Percentiles rank a stretch among this genome's conserved stretches.
Conservation (phyloP, 2,329 filamentous ascomycete species). For the Incumbomyces delicatus region DNA sequence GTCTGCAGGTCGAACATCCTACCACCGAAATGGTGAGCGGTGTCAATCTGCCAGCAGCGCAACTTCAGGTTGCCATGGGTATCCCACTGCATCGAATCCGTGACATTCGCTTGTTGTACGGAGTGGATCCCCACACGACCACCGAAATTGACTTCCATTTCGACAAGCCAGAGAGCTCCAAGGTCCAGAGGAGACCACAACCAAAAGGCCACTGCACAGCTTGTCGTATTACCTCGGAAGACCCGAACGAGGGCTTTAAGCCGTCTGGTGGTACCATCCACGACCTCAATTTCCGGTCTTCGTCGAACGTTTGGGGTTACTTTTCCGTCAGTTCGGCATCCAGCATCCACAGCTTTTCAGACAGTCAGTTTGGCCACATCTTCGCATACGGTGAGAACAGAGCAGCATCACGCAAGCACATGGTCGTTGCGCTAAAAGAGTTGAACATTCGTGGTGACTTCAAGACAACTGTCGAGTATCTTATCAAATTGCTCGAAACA, state of each 20-base stretch:
- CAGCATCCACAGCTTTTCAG: constrained; percentile 98
- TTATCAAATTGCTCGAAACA: constrained; percentile 97
- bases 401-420: constrained; percentile 92
- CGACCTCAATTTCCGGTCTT: constrained; percentile 96
- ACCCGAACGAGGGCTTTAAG: constrained; percentile 98
- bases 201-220: constrained; percentile 97
- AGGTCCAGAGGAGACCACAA: constrained; percentile 78
- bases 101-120: constrained; percentile 92
- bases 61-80: constrained; percentile 99
- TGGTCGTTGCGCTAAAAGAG: constrained; percentile 97
- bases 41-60: constrained; percentile 91
- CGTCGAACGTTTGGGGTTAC: constrained; percentile 99
- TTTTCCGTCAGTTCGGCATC: constrained; percentile 96
- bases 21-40: constrained; percentile 99
- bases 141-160: constrained; percentile 96
- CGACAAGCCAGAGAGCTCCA: constrained; percentile 69
- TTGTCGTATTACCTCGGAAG: constrained; percentile 97
- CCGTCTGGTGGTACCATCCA: constrained; percentile 98
- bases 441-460: constrained; percentile 99
- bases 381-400: constrained; percentile 98
- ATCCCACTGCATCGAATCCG: constrained; percentile 88
- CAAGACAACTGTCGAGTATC: constrained; percentile 94
- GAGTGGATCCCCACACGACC: constrained; percentile 77
- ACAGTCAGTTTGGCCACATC: constrained; percentile 98
- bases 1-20: constrained; percentile 98